Evolutionary conservation across 345 rosid genomes (phyloP).

Genomic region (Boechera divaricarpa): DNA sequence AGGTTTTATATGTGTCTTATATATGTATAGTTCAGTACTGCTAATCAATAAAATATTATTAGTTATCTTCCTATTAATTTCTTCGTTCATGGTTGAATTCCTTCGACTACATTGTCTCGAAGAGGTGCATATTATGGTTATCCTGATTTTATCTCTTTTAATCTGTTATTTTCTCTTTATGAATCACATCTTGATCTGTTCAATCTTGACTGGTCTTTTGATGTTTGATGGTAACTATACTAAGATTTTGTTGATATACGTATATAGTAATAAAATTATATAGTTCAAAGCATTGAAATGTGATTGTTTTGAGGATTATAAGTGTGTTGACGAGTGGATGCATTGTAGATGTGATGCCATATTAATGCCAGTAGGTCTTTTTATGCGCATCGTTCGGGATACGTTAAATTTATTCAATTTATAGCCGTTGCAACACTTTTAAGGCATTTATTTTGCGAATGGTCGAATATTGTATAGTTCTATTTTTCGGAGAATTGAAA

Average conservation of each 20-base stretch:
- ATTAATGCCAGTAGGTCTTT: constrained; percentile 19
- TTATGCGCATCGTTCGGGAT: background rate
- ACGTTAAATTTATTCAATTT: background rate
- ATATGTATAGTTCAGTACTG: constrained; percentile 24
- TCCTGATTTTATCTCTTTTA: constrained; percentile 8
- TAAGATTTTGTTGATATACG: background rate
- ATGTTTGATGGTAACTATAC: constrained; percentile 3
- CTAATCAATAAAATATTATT: constrained; percentile 28
- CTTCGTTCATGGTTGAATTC: constrained; percentile 9
- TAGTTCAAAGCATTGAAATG: constrained; percentile 8
- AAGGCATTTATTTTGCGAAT: constrained; percentile 10
- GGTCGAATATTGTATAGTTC: background rate
- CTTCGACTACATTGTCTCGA: constrained; percentile 14
- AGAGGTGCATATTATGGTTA: constrained; percentile 10
- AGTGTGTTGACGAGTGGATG: constrained; percentile 14
- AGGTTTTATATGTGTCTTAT: background rate
- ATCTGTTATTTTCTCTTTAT: constrained; percentile 10
- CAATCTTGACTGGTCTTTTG: constrained; percentile 3
- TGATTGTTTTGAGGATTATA: constrained; percentile 4
- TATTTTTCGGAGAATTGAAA: background rate
- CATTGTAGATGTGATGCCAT: constrained; percentile 19
- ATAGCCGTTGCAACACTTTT: constrained; percentile 16
- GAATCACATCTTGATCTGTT: constrained; percentile 1
- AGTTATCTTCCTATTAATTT: background rate
- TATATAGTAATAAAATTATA: constrained; percentile 9